These are phyloP conservation scores for Pseudogymnoascus sp. DNA, from an alignment of 2,329 filamentous ascomycete species.

Conservation along the genomic window DNA sequence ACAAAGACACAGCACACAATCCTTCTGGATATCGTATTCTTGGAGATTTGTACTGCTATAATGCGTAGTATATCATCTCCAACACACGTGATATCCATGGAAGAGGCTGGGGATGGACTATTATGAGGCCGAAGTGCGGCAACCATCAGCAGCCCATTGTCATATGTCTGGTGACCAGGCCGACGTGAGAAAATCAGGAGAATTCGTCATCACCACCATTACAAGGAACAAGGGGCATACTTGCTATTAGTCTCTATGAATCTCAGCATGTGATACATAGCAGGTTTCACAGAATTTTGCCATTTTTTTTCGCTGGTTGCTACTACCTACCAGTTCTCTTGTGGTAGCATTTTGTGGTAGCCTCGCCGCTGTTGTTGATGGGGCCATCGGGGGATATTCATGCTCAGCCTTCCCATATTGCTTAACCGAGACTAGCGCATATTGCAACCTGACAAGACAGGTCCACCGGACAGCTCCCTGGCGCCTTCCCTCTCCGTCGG, in stretches of 20 bases:
- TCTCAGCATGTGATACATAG: not conserved
- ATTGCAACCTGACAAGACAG: not conserved
- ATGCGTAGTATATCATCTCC: not conserved
- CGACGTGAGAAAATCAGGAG: not conserved
- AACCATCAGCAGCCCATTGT: not conserved
- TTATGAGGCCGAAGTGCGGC: not conserved
- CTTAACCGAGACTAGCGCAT: not conserved
- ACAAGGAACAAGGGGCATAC: not conserved
- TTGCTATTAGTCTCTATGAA: not conserved
- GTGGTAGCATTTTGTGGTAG: not conserved
- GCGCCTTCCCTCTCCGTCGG: not conserved
- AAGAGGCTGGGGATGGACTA: not conserved
- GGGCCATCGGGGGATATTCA: not conserved
- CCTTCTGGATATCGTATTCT: not conserved
- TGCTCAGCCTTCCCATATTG: not conserved
- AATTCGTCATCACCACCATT: not conserved
- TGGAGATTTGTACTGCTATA: not conserved
- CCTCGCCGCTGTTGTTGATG: not conserved
- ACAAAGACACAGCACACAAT: not conserved
- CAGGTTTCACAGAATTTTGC: not conserved
- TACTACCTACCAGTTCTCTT: not conserved
- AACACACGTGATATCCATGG: not conserved
- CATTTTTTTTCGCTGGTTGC: not conserved
- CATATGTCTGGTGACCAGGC: not conserved
- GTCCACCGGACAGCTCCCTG: slow-evolving; percentile 4